These are phyloP conservation scores for Colletotrichum neosansevieriae DNA, from an alignment of 2,329 filamentous ascomycete species.

Conservation along the genomic window DNA sequence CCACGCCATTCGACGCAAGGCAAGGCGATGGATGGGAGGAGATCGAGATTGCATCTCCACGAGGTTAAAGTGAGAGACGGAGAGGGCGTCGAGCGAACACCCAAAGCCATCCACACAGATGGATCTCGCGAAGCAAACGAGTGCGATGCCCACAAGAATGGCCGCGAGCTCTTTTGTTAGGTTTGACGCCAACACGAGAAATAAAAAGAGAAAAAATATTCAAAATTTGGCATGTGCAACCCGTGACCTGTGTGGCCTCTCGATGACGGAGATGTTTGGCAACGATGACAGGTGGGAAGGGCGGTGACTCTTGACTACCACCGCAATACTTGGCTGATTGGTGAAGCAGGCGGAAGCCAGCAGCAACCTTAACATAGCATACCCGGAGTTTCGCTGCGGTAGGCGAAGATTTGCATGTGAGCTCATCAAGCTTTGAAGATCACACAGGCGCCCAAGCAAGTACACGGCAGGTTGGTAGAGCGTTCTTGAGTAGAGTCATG, in stretches of 20 bases:
- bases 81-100: conserved; percentile 73
- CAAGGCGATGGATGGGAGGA: conserved; percentile 28
- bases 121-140: conserved; percentile 42
- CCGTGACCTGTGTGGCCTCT: conserved; percentile 29
- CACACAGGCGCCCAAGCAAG: conserved; percentile 32
- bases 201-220: conserved; percentile 34
- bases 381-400: conserved; percentile 34
- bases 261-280: conserved; percentile 20
- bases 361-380: conserved; percentile 30
- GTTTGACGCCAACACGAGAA: conserved; percentile 32
- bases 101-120: conserved; percentile 49
- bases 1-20: conserved; percentile 25
- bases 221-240: conserved; percentile 22
- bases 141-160: conserved; percentile 30
- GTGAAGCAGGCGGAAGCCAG: conserved; percentile 24
- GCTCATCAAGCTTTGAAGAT: conserved; percentile 39
- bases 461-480: conserved; percentile 13
- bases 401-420: conserved; percentile 41
- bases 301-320: conserved; percentile 23
- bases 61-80: conserved; percentile 79
- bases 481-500: background rate
- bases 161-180: conserved; percentile 36
- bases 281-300: conserved; percentile 4
- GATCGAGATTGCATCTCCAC: conserved; percentile 63
- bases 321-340: conserved; percentile 16